These are phyloP conservation scores for Phytophthora brassicae DNA, from an alignment of 352 stramenopile genomes.

Conservation along the genomic window DNA sequence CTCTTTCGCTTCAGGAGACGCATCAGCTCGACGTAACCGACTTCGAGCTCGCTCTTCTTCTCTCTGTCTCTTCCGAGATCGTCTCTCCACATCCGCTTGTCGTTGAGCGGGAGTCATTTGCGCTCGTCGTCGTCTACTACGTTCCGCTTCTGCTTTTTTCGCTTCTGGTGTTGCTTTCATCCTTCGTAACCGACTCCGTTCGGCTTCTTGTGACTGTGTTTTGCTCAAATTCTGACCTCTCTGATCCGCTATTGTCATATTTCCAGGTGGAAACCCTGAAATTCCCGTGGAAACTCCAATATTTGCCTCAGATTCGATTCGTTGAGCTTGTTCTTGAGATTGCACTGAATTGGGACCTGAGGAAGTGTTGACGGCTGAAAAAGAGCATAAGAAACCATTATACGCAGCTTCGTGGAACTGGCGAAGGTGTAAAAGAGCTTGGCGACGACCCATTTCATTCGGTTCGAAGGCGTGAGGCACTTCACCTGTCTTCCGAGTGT, in stretches of 20 bases:
- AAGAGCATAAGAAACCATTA: constrained; percentile 49
- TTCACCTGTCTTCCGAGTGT: constrained; percentile 39
- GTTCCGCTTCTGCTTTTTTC: constrained; percentile 48
- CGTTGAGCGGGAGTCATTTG: constrained; percentile 63
- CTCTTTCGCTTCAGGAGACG: constrained; percentile 40
- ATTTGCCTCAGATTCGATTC: neutral
- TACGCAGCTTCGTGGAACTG: constrained; percentile 61
- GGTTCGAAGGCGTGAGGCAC: constrained; percentile 64
- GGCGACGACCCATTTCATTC: constrained; percentile 54
- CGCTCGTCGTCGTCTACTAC: constrained; percentile 62
- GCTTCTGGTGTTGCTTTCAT: constrained; percentile 49
- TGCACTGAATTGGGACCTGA: neutral
- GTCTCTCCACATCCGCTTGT: constrained; percentile 65
- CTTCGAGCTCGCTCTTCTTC: constrained; percentile 52
- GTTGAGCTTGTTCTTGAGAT: neutral
- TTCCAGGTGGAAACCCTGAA: neutral
- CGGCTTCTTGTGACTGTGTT: constrained; percentile 45
- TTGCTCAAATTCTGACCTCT: neutral
- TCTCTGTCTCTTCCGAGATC: constrained; percentile 56
- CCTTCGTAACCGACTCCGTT: constrained; percentile 58
- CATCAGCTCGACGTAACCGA: constrained; percentile 49
- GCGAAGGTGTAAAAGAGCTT: constrained; percentile 66
- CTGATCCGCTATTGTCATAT: neutral
- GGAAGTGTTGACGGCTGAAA: constrained; percentile 34
- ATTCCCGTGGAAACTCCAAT: neutral